phyloP scores from a whole-genome alignment of 2,329 filamentous ascomycete species.

The Corniculantispora saksenae region DNA sequence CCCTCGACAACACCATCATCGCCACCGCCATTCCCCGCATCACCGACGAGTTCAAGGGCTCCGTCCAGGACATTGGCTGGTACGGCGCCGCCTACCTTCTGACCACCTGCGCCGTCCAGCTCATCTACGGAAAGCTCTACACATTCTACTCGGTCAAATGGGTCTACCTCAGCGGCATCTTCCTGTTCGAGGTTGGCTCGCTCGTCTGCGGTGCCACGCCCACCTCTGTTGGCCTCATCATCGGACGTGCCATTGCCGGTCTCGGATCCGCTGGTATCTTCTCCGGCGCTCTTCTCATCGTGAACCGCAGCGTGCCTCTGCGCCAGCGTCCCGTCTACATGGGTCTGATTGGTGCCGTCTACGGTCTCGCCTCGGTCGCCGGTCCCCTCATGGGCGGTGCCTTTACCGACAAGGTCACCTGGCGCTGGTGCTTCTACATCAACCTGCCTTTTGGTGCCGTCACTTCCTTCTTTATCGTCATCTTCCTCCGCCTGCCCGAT shows the following conservation, averaged over 20 bases:
- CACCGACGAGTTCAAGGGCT: slow-evolving; percentile 34
- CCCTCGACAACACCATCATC: slow-evolving; percentile 38
- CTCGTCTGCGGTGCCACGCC: slow-evolving; percentile 31
- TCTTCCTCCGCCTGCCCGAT: slow-evolving; percentile 25
- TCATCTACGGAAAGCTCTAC: slow-evolving; percentile 53
- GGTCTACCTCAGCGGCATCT: slow-evolving; percentile 35
- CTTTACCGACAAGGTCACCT: slow-evolving; percentile 28
- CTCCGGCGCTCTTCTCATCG: slow-evolving; percentile 45
- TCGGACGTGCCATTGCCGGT: slow-evolving; percentile 25
- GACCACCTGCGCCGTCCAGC: slow-evolving; percentile 51
- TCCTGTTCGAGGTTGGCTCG: slow-evolving; percentile 40
- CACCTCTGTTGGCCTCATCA: slow-evolving; percentile 23
- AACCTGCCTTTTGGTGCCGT: slow-evolving; percentile 37
- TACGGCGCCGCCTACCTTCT: slow-evolving; percentile 46
- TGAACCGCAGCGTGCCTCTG: slow-evolving; percentile 24
- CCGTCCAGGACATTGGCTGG: slow-evolving; percentile 47
- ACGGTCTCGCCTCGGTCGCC: slow-evolving; percentile 36
- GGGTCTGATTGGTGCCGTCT: slow-evolving; percentile 41
- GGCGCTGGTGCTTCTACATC: slow-evolving; percentile 35
- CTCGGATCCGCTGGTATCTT: slow-evolving; percentile 42
- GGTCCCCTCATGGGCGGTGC: slow-evolving; percentile 26
- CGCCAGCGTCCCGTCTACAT: slow-evolving; percentile 37
- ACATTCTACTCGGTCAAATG: slow-evolving; percentile 54
- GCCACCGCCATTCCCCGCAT: slow-evolving; percentile 40
- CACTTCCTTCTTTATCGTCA: slow-evolving; percentile 29